Evolutionary conservation across 208 protist genomes (phyloP), one percentile per base, ranked within the genome.

Genomic region (Porcisia hertigi): DNA sequence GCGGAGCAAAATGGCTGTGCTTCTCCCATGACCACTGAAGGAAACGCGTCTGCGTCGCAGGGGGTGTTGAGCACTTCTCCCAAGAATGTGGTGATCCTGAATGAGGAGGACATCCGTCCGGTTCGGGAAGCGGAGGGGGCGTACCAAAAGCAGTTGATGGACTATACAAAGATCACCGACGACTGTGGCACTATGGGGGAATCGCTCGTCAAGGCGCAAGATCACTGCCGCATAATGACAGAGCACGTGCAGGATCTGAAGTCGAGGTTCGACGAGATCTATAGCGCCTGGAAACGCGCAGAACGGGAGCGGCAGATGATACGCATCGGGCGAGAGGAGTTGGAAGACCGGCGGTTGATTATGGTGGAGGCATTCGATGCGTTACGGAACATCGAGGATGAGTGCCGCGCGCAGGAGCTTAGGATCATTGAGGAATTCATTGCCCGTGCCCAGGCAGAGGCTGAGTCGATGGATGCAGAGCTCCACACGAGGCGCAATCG

Each of bases 81-180:
- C 5, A 71, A 75, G 11, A 82, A 73, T 30, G 47, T 85, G 18
- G 41, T 87, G 16, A 73, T 88, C 18, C 72, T 89, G 23, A 72
- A n/a, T 14, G 75, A 79, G 52, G 77, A 89, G 11, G 90, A 94
- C 55, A 30, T 89, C 14, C 45, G 57, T 11, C 76, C 70, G 3
- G 82, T 93, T 16, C 86, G 80, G 18, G 83, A 80, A 18, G 86
- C 80, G 0, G 86, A 91, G 69, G 73, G 54, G n/a, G 75, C 75
- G 30, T 64, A 81, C 20, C 67, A 87, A 25, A 69, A 72, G 47
- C 77, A 86, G 64, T 71, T 77, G 9, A 74, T 80, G 1, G 76
- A 57, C 0, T 57, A 84, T 39, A 64, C 66, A 6, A 30, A 64
- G 30, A 65, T 86, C 6, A 41, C 84, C 20, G 65, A 60, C 36